These are phyloP conservation scores for Solanum ossicruentum DNA, from an alignment of 257 asterid species.

Conservation along the genomic window DNA sequence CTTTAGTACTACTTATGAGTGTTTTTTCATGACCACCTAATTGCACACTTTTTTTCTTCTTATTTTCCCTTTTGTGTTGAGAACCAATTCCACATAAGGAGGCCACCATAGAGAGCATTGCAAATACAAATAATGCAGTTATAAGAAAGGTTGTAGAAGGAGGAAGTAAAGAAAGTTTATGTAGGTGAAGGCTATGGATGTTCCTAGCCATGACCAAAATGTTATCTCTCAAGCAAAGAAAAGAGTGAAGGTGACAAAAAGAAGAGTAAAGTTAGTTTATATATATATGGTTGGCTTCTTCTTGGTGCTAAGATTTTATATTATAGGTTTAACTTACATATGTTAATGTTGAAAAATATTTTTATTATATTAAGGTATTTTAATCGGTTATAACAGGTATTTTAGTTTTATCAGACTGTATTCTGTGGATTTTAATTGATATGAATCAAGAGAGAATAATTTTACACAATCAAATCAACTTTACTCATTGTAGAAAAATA, in stretches of 20 bases:
- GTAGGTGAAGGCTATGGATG: background rate
- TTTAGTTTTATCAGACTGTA: background rate
- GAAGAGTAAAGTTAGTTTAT: background rate
- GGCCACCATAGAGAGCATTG: background rate
- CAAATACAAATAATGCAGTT: background rate
- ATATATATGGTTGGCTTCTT: background rate
- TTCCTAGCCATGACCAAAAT: background rate
- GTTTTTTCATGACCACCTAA: slow-evolving; percentile 23
- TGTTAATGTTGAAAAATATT: background rate
- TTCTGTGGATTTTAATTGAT: background rate
- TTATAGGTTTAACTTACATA: background rate
- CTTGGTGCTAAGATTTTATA: background rate
- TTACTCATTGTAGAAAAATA: background rate
- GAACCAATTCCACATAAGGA: background rate
- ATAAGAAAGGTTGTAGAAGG: background rate
- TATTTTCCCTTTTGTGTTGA: background rate
- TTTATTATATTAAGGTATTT: background rate
- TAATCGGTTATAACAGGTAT: background rate
- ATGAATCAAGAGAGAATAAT: background rate
- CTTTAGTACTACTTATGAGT: slow-evolving; percentile 37
- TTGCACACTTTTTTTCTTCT: slow-evolving; percentile 11
- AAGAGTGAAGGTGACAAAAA: background rate
- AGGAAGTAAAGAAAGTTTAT: background rate
- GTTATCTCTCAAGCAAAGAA: background rate
- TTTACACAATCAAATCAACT: background rate